Evolutionary conservation across 352 stramenopile species (phyloP), one percentile per base, ranked within the genome.

Genomic region (Phytophthora uliginosa): DNA sequence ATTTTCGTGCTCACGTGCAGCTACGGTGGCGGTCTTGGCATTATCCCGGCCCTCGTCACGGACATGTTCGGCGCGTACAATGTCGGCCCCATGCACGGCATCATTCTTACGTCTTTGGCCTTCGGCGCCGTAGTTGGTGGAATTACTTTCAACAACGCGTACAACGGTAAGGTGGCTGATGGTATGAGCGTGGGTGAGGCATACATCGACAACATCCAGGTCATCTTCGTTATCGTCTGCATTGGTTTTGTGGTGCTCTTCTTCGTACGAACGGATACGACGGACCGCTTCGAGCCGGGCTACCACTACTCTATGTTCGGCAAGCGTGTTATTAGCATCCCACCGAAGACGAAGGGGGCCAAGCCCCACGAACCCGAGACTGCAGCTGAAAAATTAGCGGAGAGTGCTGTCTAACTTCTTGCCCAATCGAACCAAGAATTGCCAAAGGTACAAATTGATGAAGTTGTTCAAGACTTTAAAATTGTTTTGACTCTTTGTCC

Each of bases 11-110:
- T 94, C 22, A 93, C 85, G 52, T 66, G 76, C 38, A 82, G 76
- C 66, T 94, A 94, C 71, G 87, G 87, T n/a, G 87, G 84, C 22
- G 83, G 82, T 57, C 88, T 92, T 31, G 84, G 85, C 53, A 90
- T 72, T 24, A 92, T 92, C 64, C 85, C 45, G 33, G 84, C 71
- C 34, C 84, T 93, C 58, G 63, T 94, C 45, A 91, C 85, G 9
- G 87, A 93, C 58, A 93, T 93, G 84, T 94, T 91, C 60, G 87
- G 87, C 22, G 82, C 82, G 10, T 92, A 72, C 69, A 92, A 94
- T 72, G 91, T 92, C 34, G 86, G 83, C n/a, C 85, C 45, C 45
- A 10, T 52, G 6, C 45, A 52, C 45, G 45, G 45, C 81, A 66
- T 91, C 36, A 88, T 91, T 66, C 72, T 94, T 10, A 93, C 86